Percentiles rank a stretch among this genome's conserved stretches.
Evolutionary conservation across 2,329 filamentous ascomycete species (phyloP).

Genomic region (Calonectria fujianensis): DNA sequence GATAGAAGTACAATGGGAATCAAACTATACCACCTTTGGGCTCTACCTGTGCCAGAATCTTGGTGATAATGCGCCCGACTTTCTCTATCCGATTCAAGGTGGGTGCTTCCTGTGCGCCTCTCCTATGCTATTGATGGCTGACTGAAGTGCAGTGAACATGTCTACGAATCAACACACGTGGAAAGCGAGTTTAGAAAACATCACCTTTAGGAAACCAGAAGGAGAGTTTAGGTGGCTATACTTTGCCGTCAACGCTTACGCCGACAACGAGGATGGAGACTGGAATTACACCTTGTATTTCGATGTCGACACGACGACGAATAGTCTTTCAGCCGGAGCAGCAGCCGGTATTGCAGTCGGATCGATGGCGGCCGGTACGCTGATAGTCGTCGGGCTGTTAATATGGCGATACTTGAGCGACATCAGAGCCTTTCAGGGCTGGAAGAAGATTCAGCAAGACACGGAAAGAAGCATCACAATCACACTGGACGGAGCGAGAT

Average conservation of each 20-base stretch:
- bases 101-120: neutral
- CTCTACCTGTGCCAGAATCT: conserved; percentile 8
- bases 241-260: neutral
- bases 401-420: neutral
- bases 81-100: neutral
- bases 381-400: neutral
- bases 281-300: conserved; percentile 5
- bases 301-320: neutral
- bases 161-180: neutral
- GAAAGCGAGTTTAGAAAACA: neutral
- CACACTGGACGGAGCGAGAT: neutral
- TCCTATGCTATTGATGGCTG: neutral
- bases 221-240: neutral
- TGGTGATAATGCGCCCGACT: neutral
- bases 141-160: conserved; percentile 6
- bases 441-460: neutral
- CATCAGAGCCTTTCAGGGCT: conserved; percentile 8
- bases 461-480: neutral
- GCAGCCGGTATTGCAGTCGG: neutral
- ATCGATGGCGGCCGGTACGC: neutral
- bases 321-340: neutral
- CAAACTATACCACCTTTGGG: conserved; percentile 4
- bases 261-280: neutral
- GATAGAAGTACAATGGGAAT: conserved; percentile 12
- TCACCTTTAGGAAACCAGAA: neutral